Percentiles rank a stretch among this genome's conserved stretches.
Conservation (phyloP, 768 basidiomycete genomes). For the Suillus subalutaceus region DNA sequence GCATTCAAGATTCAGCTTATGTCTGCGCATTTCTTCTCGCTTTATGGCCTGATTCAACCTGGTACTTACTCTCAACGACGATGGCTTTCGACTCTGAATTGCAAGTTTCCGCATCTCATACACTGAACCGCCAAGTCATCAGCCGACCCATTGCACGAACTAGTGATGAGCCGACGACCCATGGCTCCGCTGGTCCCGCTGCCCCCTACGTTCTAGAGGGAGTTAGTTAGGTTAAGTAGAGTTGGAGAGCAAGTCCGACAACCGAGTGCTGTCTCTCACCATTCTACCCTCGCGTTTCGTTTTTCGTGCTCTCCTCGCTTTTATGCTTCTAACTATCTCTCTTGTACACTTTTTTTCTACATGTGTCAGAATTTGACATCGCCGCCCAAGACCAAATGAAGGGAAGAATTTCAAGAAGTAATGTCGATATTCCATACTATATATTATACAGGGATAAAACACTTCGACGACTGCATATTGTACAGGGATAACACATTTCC, state of each 20-base stretch:
- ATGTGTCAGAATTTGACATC: background rate
- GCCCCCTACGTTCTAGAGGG: background rate
- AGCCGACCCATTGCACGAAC: background rate
- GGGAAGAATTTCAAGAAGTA: background rate
- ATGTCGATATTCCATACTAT: background rate
- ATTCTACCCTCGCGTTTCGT: too few relatives aligned
- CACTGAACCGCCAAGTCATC: background rate
- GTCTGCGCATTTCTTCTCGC: conserved; percentile 28
- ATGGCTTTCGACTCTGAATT: background rate
- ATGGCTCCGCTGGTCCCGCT: background rate
- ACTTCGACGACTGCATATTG: background rate
- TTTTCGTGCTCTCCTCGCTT: too few relatives aligned
- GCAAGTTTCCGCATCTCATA: background rate
- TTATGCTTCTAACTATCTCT: background rate
- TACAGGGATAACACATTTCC: background rate
- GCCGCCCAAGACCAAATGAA: background rate
- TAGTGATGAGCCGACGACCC: background rate
- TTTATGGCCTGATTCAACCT: conserved; percentile 8
- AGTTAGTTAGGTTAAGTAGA: too few relatives aligned
- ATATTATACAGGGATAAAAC: background rate
- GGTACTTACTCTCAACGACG: too few relatives aligned
- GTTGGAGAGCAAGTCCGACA: too few relatives aligned
- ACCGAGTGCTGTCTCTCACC: too few relatives aligned
- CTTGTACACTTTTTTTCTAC: background rate
- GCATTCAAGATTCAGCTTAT: conserved; percentile 35